Evolutionary conservation across 306 rosid species (phyloP).

Genomic region (Styphnolobium japonicum): DNA sequence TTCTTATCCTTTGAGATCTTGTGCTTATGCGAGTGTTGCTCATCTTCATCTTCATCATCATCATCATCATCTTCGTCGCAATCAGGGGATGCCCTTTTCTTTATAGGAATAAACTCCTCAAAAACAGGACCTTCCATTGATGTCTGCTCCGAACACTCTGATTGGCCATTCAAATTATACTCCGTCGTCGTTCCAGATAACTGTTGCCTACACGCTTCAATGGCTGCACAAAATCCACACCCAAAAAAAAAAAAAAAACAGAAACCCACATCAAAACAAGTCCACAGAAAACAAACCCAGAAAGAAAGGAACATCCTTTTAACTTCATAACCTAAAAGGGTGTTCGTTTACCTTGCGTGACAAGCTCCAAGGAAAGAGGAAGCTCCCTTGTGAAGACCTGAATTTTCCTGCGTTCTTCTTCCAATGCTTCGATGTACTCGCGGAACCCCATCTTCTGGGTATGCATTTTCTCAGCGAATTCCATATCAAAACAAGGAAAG

Average conservation of each 20-base stretch:
- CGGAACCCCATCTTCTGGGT: slow-evolving; percentile 43
- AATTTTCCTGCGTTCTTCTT: slow-evolving; percentile 63
- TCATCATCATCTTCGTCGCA: slow-evolving; percentile 23
- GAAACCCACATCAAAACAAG: not conserved
- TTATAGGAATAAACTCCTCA: slow-evolving; percentile 83
- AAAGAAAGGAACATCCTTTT: not conserved
- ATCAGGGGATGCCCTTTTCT: slow-evolving; percentile 45
- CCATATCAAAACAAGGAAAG: not conserved
- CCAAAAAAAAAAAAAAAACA: not conserved
- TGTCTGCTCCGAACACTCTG: slow-evolving; percentile 81
- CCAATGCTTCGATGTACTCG: slow-evolving; percentile 61
- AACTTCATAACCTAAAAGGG: not conserved
- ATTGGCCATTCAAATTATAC: slow-evolving; percentile 62
- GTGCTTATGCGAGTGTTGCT: slow-evolving; percentile 35
- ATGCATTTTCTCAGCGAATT: slow-evolving; percentile 48
- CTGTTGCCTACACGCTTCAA: slow-evolving; percentile 65
- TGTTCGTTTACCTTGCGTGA: slow-evolving; percentile 56
- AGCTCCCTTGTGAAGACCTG: slow-evolving; percentile 74
- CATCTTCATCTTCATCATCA: slow-evolving; percentile 25
- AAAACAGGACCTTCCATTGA: slow-evolving; percentile 59
- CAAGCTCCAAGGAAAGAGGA: slow-evolving; percentile 82
- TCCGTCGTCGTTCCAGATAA: slow-evolving; percentile 58
- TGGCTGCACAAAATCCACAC: slow-evolving; percentile 42
- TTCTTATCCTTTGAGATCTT: slow-evolving; percentile 12
- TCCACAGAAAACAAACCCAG: not conserved